These are phyloP conservation scores for Climacium dendroides DNA, from an alignment of 225 moss, liverwort and hornwort genomes.

Conservation along the genomic window DNA sequence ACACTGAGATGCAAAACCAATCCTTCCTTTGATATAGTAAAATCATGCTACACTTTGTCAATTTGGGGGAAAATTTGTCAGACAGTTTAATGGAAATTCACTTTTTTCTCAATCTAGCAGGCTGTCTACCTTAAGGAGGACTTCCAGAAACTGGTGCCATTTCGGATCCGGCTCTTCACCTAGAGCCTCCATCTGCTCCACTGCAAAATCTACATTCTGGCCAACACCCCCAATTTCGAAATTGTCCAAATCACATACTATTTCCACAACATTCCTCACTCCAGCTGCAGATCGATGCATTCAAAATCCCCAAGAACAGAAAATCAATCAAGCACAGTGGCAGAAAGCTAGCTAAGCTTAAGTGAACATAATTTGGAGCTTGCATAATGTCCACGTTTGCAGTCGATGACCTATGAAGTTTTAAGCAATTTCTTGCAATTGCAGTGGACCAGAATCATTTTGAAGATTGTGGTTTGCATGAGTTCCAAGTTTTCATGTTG, in stretches of 20 bases:
- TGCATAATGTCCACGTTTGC: not conserved
- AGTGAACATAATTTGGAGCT: not conserved
- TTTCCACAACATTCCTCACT: not conserved
- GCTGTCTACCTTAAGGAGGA: not conserved
- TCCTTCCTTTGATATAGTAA: not conserved
- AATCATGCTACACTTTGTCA: not conserved
- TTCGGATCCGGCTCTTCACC: not conserved
- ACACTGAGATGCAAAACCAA: not conserved
- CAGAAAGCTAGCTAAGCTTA: not conserved
- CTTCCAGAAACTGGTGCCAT: not conserved
- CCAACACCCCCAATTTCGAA: not conserved
- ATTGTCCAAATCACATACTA: not conserved
- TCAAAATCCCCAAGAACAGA: not conserved
- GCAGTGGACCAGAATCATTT: not conserved
- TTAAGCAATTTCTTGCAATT: not conserved
- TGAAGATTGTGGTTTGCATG: not conserved
- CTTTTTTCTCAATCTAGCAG: not conserved
- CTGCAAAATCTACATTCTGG: slow-evolving; percentile 13
- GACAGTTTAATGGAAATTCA: not conserved
- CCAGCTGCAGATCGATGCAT: not conserved
- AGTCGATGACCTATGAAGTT: not conserved
- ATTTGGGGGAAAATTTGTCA: not conserved
- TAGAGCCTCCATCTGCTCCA: slow-evolving; percentile 7
- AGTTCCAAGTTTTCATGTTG: not conserved
- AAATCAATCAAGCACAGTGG: not conserved